phyloP scores from a whole-genome alignment of 2,329 filamentous ascomycete genomes.

The Plectosphaerella plurivora region DNA sequence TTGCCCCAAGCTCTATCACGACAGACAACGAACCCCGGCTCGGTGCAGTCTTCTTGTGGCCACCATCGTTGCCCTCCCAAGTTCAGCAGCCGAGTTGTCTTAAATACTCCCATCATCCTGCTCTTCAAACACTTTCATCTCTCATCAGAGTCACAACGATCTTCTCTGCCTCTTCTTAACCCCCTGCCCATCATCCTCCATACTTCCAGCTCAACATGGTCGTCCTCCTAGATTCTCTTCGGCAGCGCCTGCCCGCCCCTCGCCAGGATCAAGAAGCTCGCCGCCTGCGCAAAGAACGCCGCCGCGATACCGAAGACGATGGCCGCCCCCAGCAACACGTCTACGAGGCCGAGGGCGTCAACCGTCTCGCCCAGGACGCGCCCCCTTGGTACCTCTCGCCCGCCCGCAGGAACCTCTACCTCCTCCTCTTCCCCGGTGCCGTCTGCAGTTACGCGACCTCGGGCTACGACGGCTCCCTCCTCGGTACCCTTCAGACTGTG shows the following conservation, averaged over 20 bases:
- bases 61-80: too few species aligned
- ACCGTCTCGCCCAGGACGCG: slow-evolving; percentile 18
- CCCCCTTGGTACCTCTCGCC: slow-evolving; percentile 23
- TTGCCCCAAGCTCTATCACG: too few species aligned
- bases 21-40: too few species aligned
- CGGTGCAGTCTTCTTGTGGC: too few species aligned
- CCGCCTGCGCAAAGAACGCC: slow-evolving; percentile 12
- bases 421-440: slow-evolving; percentile 25
- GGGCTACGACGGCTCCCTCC: slow-evolving; percentile 46
- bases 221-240: slow-evolving; percentile 12
- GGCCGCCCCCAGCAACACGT: background rate
- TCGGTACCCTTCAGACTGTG: slow-evolving; percentile 42
- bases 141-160: background rate
- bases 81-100: background rate
- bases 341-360: slow-evolving; percentile 19
- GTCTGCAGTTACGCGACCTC: slow-evolving; percentile 34
- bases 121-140: background rate
- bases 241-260: slow-evolving; percentile 18
- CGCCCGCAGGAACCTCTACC: slow-evolving; percentile 22
- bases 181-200: background rate
- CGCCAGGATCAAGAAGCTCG: slow-evolving; percentile 16
- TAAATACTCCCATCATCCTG: background rate
- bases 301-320: slow-evolving; percentile 2
- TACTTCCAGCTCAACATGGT: background rate
- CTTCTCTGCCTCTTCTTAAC: background rate